Evolutionary conservation across 2,329 filamentous ascomycete genomes (phyloP), one percentile per base, ranked within the genome.

Genomic region (Herpotrichia juniperi): DNA sequence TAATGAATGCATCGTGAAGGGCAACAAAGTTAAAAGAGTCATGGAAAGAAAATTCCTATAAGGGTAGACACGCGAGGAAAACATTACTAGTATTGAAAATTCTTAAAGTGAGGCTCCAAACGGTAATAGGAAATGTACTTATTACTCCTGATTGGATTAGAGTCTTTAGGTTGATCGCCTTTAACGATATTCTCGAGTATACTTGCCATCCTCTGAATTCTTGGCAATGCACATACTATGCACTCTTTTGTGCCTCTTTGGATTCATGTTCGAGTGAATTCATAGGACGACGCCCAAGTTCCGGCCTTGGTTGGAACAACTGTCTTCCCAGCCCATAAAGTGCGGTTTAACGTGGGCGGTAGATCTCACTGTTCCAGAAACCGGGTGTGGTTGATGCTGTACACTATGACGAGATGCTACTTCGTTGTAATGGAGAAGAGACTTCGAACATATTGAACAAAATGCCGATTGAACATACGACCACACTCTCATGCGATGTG

Each of bases 331-430:
- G 42, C 39, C 46, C 21, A 46, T 42, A 32, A 31, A 24, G 40
- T 46, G 46, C 46, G 45, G 44, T 47, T 44, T 19, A 10, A 46
- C 42, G 40, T 42, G 35, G 49, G 48, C 43, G 39, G 40, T 48
- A 26, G 42, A 46, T 39, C 35, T 34, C 30, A 22, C 30, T 34
- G 50, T 56, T 53, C 58, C 56, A 59, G 48, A 56, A 46, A 61
- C 58, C 58, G 50, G 58, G 58, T 48, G 53, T 39, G 8, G 46
- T 31, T 32, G 25, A 45, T 55, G 58, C 47, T 21, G 58, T 57
- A 55, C 48, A 54, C 48, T 34, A 35, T 24, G 48, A 47, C 30
- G 22, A 21, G 28, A 49, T 37, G 39, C 49, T 47, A 31, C 39
- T 42, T 35, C 26, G 12, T 48, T 34, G 52, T 25, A 53, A 48